Evolutionary conservation across 2,329 filamentous ascomycete genomes (phyloP), one percentile per base, ranked within the genome.

Genomic region (Ophiostoma sp.): DNA sequence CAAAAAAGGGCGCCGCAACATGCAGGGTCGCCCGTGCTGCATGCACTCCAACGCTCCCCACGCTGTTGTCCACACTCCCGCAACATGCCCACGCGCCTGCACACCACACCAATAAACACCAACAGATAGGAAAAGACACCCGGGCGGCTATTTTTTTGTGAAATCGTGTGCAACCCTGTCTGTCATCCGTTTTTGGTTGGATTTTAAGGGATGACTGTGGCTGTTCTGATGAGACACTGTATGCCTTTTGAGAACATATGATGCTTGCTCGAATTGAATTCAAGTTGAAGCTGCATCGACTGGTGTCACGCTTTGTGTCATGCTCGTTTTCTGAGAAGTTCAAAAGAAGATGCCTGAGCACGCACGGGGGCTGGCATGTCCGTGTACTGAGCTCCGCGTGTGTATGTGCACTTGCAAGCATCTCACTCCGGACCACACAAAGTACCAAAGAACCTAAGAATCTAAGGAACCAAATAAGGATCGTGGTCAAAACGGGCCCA

Each of bases 11-110:
- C 59, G 33, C 33, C 36, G 33, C 36, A 42, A 64, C 59, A 64
- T 64, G 59, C 59, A 64, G 59, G 59, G 59, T 64, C 36, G 36
- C 33, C 55, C 55, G 55, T 59, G 55, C 28, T 8, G 55, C 6
- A 59, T 64, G 33, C 36, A 64, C 59, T 42, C 59, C 59, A n/a
- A 64, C 59, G 17, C 25, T 59, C 8, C 25, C 25, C 11, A 11
- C 55, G 22, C 55, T 7, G 11, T 55, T 19, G 57, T 7, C 52
- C 59, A 63, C 33, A 8, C 55, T 36, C 28, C 28, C 28, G 19
- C 55, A 19, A 17, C 55, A 33, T 19, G 17, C 55, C 22, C 50
- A 55, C 50, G n/a, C 50, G 25, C 50, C 42, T 48, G 15, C 22
- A 55, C 15, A 59, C 28, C 28, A 33, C 33, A 42, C 59, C 33